Evolutionary conservation across 176 grass and related monocot genomes (phyloP).

Genomic region (Alopecurus myosuroides): DNA sequence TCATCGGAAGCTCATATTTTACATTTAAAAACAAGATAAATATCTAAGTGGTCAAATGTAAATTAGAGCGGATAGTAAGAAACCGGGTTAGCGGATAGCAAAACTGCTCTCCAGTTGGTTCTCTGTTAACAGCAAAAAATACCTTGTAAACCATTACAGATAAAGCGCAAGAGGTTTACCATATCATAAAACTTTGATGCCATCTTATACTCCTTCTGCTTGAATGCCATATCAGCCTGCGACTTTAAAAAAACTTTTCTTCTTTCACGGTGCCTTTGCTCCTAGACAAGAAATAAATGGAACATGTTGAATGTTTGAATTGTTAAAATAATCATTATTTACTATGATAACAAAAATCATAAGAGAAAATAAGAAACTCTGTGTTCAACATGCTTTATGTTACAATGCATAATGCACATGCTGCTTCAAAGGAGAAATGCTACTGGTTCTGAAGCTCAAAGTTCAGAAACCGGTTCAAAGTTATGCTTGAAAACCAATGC

Average conservation of each 20-base stretch:
- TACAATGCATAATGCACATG: not conserved
- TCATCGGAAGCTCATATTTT: not conserved
- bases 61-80: not conserved
- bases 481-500: not conserved
- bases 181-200: not conserved
- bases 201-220: not conserved
- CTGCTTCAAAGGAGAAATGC: not conserved
- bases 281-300: slow-evolving; percentile 1
- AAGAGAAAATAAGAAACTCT: not conserved
- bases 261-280: not conserved
- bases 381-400: not conserved
- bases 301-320: not conserved
- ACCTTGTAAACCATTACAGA: not conserved
- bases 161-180: slow-evolving; percentile 14
- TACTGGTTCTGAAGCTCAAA: not conserved
- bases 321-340: not conserved
- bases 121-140: not conserved
- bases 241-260: not conserved
- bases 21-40: not conserved
- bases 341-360: not conserved
- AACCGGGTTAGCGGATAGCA: not conserved
- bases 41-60: not conserved
- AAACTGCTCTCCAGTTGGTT: not conserved
- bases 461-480: not conserved
- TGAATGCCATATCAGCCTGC: not conserved